phyloP scores from a whole-genome alignment of 129 eudicot species.

The Logfia minima region DNA sequence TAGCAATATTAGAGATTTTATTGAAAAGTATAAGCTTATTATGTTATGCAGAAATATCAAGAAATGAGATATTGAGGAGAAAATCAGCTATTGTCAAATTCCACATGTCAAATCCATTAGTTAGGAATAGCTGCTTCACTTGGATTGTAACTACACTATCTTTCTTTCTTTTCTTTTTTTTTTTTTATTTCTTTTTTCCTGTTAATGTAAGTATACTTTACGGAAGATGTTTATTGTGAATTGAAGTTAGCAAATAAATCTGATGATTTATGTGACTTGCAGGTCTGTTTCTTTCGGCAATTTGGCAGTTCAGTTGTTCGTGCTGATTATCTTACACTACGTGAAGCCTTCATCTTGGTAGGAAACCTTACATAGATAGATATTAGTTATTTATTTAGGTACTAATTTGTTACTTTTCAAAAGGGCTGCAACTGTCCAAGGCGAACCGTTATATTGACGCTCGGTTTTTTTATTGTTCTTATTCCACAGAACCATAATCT shows the following conservation, averaged over 20 bases:
- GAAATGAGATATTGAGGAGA: conserved; percentile 65
- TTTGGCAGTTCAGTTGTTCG: conserved; percentile 82
- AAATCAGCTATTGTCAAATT: conserved; percentile 67
- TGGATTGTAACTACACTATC: conserved; percentile 67
- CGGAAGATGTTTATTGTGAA: not conserved
- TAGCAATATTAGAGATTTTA: not conserved
- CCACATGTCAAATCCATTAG: conserved; percentile 61
- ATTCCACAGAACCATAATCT: conserved; percentile 81
- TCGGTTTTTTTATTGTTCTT: conserved; percentile 30
- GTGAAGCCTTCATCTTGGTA: conserved; percentile 81
- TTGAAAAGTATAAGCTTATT: not conserved
- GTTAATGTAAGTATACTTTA: not conserved
- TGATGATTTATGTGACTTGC: not conserved
- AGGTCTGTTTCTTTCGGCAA: conserved; percentile 90
- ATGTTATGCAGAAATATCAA: conserved; percentile 57
- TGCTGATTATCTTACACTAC: conserved; percentile 79
- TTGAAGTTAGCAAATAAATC: not conserved
- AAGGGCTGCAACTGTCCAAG: not conserved
- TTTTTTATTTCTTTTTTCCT: not conserved
- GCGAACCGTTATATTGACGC: not conserved
- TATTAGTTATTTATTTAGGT: not conserved
- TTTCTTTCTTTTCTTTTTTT: not conserved
- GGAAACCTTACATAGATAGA: not conserved
- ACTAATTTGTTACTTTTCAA: not conserved
- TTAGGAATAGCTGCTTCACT: conserved; percentile 51